Evolutionary conservation across 2,329 filamentous ascomycete genomes (phyloP), one percentile per base, ranked within the genome.

Genomic region (Aspergillus alliaceus): DNA sequence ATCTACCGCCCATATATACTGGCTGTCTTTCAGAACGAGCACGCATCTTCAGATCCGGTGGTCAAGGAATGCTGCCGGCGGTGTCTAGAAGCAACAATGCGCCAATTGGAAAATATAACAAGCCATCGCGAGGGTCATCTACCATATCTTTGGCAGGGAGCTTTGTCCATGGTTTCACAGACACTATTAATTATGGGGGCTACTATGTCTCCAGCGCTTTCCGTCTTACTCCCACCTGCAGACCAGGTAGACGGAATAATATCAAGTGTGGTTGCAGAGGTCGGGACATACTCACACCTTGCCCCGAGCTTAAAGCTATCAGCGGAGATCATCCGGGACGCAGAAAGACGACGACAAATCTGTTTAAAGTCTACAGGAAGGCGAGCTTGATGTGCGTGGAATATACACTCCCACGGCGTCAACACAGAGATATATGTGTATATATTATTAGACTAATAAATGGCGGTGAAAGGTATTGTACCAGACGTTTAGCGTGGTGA

Each of bases 1-100:
- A 93, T 95, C 63, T 93, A 91, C 76, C 84, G 90, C 27, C 90
- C 90, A 0, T 93, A 93, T 71, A 90, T 93, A 59, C 79, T 92
- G 57, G 89, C 89, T 11, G 90, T 93, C 2, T 75, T 95, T 22
- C 87, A 92, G 67, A 90, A 93, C 59, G 89, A 92, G 66, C 86
- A 86, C 63, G 83, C 88, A 22, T 84, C 88, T 14, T 73, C 89
- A 66, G 90, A 93, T 73, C 86, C 85, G 11, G 82, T 84, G 11
- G 90, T 93, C 50, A 84, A 88, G 63, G 89, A 91, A 50, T 90
- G 88, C 68, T 93, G 90, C 72, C 86, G 89, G 67, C 91, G 91
- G 71, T 93, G 90, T 69, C 79, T 95, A 24, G 90, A 93, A 69
- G 90, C 90, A 52, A 90, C 88, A 54, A 83, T 93, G 61, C 84